Conservation (phyloP, 73 alveolate genomes). For the Symbiodinium pilosum region DNA sequence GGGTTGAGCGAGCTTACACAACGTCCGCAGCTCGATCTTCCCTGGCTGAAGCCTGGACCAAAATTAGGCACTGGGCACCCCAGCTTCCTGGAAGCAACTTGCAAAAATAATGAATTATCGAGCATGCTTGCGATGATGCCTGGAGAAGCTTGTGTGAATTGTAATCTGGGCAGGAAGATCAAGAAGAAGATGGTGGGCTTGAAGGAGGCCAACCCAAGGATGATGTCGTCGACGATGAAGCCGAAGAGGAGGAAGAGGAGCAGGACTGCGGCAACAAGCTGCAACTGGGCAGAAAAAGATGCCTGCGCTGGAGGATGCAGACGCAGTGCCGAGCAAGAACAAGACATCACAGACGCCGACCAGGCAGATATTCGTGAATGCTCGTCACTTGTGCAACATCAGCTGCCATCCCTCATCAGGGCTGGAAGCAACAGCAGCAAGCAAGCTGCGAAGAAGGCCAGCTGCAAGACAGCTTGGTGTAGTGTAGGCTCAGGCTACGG, state of each 20-base stretch:
- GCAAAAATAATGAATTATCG: too few species aligned
- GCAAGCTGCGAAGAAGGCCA: conserved; percentile 8
- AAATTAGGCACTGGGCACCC: too few species aligned
- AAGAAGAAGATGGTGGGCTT: neutral
- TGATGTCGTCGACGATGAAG: neutral
- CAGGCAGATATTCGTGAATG: neutral
- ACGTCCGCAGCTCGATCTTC: too few species aligned
- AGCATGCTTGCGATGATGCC: too few species aligned
- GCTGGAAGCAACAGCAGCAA: neutral
- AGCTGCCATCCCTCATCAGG: neutral
- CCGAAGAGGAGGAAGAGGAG: neutral
- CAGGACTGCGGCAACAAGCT: neutral
- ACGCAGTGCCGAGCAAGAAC: neutral
- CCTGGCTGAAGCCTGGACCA: too few species aligned
- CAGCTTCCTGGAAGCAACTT: too few species aligned
- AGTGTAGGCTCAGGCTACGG: too few species aligned
- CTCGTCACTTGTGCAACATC: neutral
- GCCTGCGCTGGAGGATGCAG: neutral
- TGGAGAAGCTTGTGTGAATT: too few species aligned
- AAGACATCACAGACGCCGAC: neutral
- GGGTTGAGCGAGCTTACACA: too few species aligned
- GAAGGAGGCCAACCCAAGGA: neutral
- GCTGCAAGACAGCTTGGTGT: neutral
- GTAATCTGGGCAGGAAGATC: neutral
- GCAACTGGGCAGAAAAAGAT: too few species aligned